phyloP scores from a whole-genome alignment of 306 rosid genomes.

The Fragaria nilgerrensis region DNA sequence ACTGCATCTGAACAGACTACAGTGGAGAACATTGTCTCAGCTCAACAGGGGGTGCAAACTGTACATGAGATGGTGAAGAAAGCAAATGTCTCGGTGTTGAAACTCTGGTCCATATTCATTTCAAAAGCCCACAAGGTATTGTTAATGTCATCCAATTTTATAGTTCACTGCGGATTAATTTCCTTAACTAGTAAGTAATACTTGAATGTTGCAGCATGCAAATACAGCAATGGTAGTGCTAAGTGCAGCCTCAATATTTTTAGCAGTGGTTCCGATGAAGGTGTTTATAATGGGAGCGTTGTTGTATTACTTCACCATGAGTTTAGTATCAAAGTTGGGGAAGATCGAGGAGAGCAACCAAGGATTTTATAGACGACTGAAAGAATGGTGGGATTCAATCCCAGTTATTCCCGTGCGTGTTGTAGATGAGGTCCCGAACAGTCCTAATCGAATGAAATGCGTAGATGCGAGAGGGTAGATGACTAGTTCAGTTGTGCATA shows the following conservation, averaged over 20 bases:
- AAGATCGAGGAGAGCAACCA: conserved; percentile 30
- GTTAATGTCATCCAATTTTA: neutral
- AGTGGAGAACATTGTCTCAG: conserved; percentile 76
- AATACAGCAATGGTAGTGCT: conserved; percentile 56
- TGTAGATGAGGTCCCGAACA: conserved; percentile 33
- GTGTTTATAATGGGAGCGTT: conserved; percentile 51
- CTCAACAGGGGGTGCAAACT: conserved; percentile 70
- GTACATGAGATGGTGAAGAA: conserved; percentile 57
- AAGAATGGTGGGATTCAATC: conserved; percentile 97
- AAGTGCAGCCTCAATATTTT: conserved; percentile 44
- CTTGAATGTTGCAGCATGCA: conserved; percentile 62
- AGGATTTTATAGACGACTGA: conserved; percentile 62
- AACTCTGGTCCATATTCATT: conserved; percentile 69
- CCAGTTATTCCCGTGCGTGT: conserved; percentile 71
- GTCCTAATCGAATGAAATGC: neutral
- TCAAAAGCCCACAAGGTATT: conserved; percentile 86
- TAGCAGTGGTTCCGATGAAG: conserved; percentile 66
- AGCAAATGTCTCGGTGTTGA: conserved; percentile 66
- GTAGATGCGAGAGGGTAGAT: neutral
- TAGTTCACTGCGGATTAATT: neutral
- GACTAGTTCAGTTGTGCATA: neutral
- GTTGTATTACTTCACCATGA: conserved; percentile 44
- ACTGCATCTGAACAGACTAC: conserved; percentile 55
- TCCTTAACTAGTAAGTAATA: neutral
- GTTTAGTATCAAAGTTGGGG: conserved; percentile 37